Evolutionary conservation across 2,329 filamentous ascomycete species (phyloP).

Genomic region (Pseudogymnoascus sp.): DNA sequence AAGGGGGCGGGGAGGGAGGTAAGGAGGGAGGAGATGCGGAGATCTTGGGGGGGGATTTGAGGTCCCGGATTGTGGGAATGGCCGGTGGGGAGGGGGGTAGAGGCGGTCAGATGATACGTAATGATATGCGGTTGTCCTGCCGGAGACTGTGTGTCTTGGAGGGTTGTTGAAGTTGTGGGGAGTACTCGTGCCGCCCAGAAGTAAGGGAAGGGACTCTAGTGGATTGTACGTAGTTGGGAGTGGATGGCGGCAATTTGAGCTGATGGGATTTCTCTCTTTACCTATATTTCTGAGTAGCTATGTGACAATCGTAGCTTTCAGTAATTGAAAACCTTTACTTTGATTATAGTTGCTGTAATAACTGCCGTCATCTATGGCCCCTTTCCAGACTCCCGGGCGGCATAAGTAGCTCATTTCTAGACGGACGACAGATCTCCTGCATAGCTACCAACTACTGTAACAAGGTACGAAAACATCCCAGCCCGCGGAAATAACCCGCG

Average conservation of each 20-base stretch:
- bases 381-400: no score
- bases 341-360: no score
- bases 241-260: no score
- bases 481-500: background rate
- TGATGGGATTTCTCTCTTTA: no score
- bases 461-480: background rate
- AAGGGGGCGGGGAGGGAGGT: background rate
- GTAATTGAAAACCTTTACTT: no score
- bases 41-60: background rate
- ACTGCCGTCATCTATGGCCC: no score
- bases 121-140: background rate
- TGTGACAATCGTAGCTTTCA: no score
- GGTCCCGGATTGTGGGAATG: background rate
- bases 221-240: no score
- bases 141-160: background rate
- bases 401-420: background rate
- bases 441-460: background rate
- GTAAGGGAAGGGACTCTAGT: no score
- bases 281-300: no score
- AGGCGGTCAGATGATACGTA: background rate
- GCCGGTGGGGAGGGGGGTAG: background rate
- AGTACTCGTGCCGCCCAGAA: no score
- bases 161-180: no score
- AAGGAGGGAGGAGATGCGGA: background rate
- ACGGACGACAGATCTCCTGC: background rate